Evolutionary conservation across 2,329 filamentous ascomycete genomes (phyloP).

Genomic region (Verticillium nubilum): DNA sequence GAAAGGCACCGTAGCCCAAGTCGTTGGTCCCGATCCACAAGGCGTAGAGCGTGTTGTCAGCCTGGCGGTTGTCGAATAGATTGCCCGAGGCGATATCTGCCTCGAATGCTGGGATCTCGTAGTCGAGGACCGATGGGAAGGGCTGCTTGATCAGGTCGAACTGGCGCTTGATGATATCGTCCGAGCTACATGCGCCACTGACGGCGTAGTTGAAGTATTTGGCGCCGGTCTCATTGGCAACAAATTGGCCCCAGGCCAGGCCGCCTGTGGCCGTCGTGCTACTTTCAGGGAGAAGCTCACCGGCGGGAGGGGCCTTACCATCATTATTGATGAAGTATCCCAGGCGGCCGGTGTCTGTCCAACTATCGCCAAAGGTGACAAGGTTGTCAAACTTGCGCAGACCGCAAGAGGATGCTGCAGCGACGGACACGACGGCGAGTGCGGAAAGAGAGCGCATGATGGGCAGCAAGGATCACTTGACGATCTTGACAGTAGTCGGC

Average conservation of each 20-base stretch:
- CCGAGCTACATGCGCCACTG: slow-evolving; percentile 66
- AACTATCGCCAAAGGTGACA: slow-evolving; percentile 70
- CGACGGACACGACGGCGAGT: slow-evolving; percentile 7
- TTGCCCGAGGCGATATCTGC: slow-evolving; percentile 38
- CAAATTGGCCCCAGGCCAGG: slow-evolving; percentile 63
- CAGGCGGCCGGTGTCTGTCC: slow-evolving; percentile 66
- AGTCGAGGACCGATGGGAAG: slow-evolving; percentile 59
- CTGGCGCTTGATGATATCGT: slow-evolving; percentile 55
- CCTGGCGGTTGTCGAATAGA: slow-evolving; percentile 37
- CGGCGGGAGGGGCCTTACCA: slow-evolving; percentile 57
- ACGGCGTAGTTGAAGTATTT: slow-evolving; percentile 66
- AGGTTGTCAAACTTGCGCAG: slow-evolving; percentile 52
- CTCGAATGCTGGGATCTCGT: slow-evolving; percentile 53
- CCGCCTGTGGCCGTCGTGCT: slow-evolving; percentile 59
- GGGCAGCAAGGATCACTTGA: neutral
- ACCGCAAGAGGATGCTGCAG: slow-evolving; percentile 12
- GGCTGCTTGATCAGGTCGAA: slow-evolving; percentile 42
- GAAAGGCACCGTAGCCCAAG: slow-evolving; percentile 58
- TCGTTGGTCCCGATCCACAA: slow-evolving; percentile 84
- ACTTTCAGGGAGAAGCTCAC: slow-evolving; percentile 37
- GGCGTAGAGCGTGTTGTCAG: slow-evolving; percentile 62
- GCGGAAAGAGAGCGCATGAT: neutral
- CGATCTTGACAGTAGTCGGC: neutral
- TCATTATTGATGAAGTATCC: slow-evolving; percentile 55
- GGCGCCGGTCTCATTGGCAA: slow-evolving; percentile 51